Percentiles rank a stretch among this genome's conserved stretches.
phyloP scores from a whole-genome alignment of 805 yeast species.

The Candida maris region DNA sequence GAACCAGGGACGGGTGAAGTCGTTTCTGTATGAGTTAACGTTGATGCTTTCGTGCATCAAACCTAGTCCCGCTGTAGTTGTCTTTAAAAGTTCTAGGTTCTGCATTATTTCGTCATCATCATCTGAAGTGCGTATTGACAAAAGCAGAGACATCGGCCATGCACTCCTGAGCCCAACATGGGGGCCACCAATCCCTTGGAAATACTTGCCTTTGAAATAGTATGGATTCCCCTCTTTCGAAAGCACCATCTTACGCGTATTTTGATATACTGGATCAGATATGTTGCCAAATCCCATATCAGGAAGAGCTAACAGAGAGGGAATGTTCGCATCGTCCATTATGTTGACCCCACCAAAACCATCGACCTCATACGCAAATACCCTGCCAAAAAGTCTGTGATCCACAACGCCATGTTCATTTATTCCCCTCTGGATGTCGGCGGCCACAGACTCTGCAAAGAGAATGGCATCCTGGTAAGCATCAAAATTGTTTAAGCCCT shows the following conservation, averaged over 20 bases:
- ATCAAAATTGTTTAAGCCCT: slow-evolving; percentile 11
- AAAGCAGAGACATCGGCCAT: slow-evolving; percentile 87
- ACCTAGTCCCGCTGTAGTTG: slow-evolving; percentile 70
- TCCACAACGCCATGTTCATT: slow-evolving; percentile 59
- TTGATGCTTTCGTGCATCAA: slow-evolving; percentile 80
- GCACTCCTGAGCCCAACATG: slow-evolving; percentile 78
- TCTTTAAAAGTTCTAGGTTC: slow-evolving; percentile 48
- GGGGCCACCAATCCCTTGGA: slow-evolving; percentile 87
- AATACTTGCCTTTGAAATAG: slow-evolving; percentile 55
- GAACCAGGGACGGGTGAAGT: slow-evolving; percentile 85
- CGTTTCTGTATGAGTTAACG: slow-evolving; percentile 50
- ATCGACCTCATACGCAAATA: slow-evolving; percentile 85
- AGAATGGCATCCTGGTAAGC: slow-evolving; percentile 28
- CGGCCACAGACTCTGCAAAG: slow-evolving; percentile 31
- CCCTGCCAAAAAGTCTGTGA: slow-evolving; percentile 69
- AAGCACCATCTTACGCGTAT: slow-evolving; percentile 74
- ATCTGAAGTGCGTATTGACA: slow-evolving; percentile 69
- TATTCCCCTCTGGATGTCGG: slow-evolving; percentile 50
- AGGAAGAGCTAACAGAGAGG: slow-evolving; percentile 76
- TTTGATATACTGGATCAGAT: slow-evolving; percentile 61
- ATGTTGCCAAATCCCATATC: slow-evolving; percentile 61
- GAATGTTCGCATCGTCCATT: slow-evolving; percentile 92
- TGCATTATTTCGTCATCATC: slow-evolving; percentile 64
- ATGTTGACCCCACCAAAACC: slow-evolving; percentile 71
- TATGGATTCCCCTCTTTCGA: slow-evolving; percentile 75